Percentiles rank a stretch among this genome's conserved stretches.
Evolutionary conservation across 768 basidiomycete genomes (phyloP).

Genomic region (Amanita exitialis): DNA sequence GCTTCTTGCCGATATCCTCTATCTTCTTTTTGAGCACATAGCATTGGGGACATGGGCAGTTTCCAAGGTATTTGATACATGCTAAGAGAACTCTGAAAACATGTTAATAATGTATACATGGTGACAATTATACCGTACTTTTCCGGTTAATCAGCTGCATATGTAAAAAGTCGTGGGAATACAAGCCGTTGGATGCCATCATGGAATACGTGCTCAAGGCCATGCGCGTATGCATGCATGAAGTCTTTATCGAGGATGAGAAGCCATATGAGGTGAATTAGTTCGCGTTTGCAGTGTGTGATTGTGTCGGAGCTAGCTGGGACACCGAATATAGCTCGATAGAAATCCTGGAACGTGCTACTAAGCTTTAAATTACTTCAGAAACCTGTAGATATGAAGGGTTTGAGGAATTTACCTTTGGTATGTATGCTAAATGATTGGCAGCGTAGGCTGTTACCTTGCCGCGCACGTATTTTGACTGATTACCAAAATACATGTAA

Average conservation of each 20-base stretch:
- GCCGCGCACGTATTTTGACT: conserved; percentile 27
- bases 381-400: too few species aligned
- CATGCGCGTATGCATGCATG: conserved; percentile 20
- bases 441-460: background rate
- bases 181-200: conserved; percentile 21
- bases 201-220: conserved; percentile 18
- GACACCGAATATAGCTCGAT: background rate
- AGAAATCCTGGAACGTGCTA: conserved; percentile 11
- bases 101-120: background rate
- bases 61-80: conserved; percentile 23
- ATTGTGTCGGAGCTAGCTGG: conserved; percentile 10
- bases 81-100: conserved; percentile 17
- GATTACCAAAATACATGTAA: conserved; percentile 28
- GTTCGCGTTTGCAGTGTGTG: conserved; percentile 20
- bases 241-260: conserved; percentile 28
- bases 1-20: conserved; percentile 16
- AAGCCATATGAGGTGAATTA: conserved; percentile 23
- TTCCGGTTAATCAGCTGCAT: conserved; percentile 29
- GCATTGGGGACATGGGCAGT: conserved; percentile 26
- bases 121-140: too few species aligned
- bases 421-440: background rate
- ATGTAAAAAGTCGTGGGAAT: conserved; percentile 23
- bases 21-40: conserved; percentile 17
- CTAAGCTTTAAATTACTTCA: too few species aligned
- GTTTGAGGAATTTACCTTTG: too few species aligned